phyloP scores from a whole-genome alignment of 306 rosid genomes.

The Coriaria nepalensis region DNA sequence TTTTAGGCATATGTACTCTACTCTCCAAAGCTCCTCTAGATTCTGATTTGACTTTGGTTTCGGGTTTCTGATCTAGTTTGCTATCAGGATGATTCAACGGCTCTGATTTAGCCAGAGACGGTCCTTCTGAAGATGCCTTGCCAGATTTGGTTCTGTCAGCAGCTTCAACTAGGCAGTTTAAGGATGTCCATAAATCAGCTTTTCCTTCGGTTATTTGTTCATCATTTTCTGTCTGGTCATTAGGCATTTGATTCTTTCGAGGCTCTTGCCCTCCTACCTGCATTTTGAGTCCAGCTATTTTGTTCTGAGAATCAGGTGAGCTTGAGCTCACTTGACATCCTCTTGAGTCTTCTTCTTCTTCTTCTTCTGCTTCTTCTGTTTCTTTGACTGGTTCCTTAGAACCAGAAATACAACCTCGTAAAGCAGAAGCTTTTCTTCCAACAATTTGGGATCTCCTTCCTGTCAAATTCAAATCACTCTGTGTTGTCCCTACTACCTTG shows the following conservation, averaged over 20 bases:
- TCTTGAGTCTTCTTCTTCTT: constrained; percentile 36
- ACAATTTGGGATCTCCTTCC: constrained; percentile 75
- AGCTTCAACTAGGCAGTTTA: constrained; percentile 78
- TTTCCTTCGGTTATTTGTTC: constrained; percentile 49
- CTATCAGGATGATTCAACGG: constrained; percentile 19
- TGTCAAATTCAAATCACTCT: constrained; percentile 40
- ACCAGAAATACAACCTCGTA: constrained; percentile 47
- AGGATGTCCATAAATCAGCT: constrained; percentile 84
- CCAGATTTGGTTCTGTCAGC: constrained; percentile 79
- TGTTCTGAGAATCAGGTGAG: constrained; percentile 50
- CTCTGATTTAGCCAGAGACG: constrained; percentile 41
- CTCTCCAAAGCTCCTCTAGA: constrained; percentile 29
- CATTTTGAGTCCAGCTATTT: constrained; percentile 32
- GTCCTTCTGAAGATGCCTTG: constrained; percentile 52
- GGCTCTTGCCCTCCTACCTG: constrained; percentile 45
- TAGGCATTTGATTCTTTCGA: constrained; percentile 25
- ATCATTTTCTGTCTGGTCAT: constrained; percentile 52
- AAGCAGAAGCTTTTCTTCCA: constrained; percentile 53
- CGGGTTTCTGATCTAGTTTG: constrained; percentile 3
- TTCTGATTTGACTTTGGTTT: constrained; percentile 40
- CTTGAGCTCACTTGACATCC: constrained; percentile 53
- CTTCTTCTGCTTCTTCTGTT: neutral
- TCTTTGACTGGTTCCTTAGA: constrained; percentile 37
- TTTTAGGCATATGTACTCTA: too few relatives aligned
- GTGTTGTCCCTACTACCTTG: constrained; percentile 32